Base-by-base conservation (phyloP, 2,329 filamentous ascomycete species). In the Pseudophaeomoniella oleicola region DNA sequence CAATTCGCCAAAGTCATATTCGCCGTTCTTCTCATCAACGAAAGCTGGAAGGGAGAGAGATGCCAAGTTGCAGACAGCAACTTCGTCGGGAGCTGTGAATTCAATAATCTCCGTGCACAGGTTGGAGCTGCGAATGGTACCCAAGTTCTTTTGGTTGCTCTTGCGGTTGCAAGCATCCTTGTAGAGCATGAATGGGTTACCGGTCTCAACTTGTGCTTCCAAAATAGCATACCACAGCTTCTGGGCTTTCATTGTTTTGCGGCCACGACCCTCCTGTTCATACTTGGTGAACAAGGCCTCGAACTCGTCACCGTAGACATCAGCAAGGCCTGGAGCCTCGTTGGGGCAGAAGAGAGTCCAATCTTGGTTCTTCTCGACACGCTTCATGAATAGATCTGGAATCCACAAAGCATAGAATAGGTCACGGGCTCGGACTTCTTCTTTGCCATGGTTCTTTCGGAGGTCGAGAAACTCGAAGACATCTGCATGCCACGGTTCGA, bases 71-170 rank as follows among this genome's bases (percentile, higher is more conserved):
- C 90, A 98, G 40, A 96, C 90, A 49, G 90, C 90, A 35, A 98
- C 90, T 72, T 98, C 90, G 61, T 98, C 90, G 22, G 90, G 88
- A 22, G 90, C 85, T 46, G 72, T 92, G 70, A 94, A 98, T 68
- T 98, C 90, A 46, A 98, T 75, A 51, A 98, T 98, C 64, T 98
- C 90, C 35, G 88, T 96, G 77, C 90, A 98, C 34, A 98, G 72
- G 63, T 98, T 98, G 54, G 90, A 98, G 71, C 85, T 94, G 62
- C 86, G 86, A 52, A 98, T 98, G 44, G 87, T 94, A 47, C 90
- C 90, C 19, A 98, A 72, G 65, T 98, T 98, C 80, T 98, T 96
- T 69, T 98, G 90, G 75, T 98, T 98, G 72, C 87, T 94, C 81
- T 98, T 98, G 60, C 78, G 78, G 75, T 98, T 98, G 76, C 82